Conservation (phyloP, 495 filamentous ascomycete genomes). For the Talaromyces liani region DNA sequence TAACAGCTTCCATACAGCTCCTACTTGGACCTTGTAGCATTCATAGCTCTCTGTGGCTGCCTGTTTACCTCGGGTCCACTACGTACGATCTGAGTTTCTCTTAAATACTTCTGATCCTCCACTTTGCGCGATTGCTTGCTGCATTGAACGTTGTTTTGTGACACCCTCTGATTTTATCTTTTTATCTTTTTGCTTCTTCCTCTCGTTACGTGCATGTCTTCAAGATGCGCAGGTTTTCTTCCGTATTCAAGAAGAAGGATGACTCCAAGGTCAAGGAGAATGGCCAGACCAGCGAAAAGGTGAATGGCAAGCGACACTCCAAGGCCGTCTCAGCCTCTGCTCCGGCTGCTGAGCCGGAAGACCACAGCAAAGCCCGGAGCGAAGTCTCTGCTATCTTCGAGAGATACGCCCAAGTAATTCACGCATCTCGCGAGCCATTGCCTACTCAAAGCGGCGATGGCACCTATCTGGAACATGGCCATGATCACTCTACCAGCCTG, state of each 20-base stretch:
- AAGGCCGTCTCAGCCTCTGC: constrained; percentile 16
- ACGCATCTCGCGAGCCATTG: constrained; percentile 55
- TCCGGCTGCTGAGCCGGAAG: constrained; percentile 22
- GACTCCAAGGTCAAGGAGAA: constrained; percentile 31
- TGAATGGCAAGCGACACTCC: constrained; percentile 31
- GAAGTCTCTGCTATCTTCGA: constrained; percentile 48
- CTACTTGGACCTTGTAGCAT: neutral
- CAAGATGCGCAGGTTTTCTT: constrained; percentile 42
- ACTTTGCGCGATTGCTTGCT: neutral
- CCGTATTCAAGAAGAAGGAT: constrained; percentile 44
- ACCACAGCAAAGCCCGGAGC: constrained; percentile 26
- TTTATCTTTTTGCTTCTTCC: constrained; percentile 1
- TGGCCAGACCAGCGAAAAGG: constrained; percentile 15
- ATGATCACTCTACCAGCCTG: constrained; percentile 48
- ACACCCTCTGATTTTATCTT: neutral
- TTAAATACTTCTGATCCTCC: neutral
- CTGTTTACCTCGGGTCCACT: neutral
- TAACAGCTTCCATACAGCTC: neutral
- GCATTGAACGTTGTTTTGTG: neutral
- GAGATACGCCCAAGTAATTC: constrained; percentile 56
- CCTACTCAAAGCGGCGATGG: constrained; percentile 62
- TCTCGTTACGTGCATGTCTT: neutral
- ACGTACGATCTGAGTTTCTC: neutral
- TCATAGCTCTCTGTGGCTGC: neutral
- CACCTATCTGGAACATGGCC: constrained; percentile 33